phyloP scores from a whole-genome alignment of 2,329 filamentous ascomycete genomes.

The Decorospora gaudefroyi region DNA sequence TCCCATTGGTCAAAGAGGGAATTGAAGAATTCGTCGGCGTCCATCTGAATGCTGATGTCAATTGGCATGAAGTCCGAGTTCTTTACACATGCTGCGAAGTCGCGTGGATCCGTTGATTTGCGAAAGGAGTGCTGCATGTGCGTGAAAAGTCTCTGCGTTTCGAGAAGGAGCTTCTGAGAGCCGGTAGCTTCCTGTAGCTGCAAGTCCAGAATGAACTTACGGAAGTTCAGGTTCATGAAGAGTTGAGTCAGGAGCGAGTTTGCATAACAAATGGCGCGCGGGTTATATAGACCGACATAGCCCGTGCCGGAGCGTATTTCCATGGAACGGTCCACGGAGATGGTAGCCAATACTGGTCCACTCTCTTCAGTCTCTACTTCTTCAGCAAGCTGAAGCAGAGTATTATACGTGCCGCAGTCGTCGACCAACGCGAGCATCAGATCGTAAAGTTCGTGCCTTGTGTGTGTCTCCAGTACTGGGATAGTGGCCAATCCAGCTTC shows the following conservation, averaged over 20 bases:
- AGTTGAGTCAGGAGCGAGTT: constrained; percentile 94
- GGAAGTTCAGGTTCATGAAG: constrained; percentile 92
- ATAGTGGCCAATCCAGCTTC: constrained; percentile 19
- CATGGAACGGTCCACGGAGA: constrained; percentile 63
- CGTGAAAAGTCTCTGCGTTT: constrained; percentile 81
- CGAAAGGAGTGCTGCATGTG: constrained; percentile 82
- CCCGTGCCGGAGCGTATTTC: constrained; percentile 76
- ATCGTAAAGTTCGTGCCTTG: constrained; percentile 47
- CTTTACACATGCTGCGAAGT: constrained; percentile 74
- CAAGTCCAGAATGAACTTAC: constrained; percentile 73
- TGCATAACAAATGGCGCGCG: constrained; percentile 95
- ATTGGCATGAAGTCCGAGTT: constrained; percentile 83
- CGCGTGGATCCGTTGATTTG: constrained; percentile 72
- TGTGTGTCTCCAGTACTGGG: constrained; percentile 45
- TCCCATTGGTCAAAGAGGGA: constrained; percentile 92
- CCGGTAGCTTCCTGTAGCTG: constrained; percentile 59
- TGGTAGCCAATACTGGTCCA: constrained; percentile 64
- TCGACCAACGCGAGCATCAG: constrained; percentile 42
- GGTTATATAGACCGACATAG: constrained; percentile 86
- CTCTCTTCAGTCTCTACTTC: constrained; percentile 25
- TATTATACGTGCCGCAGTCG: constrained; percentile 34
- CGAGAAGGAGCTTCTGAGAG: constrained; percentile 70
- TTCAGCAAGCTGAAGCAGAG: constrained; percentile 35
- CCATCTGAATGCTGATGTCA: constrained; percentile 90
- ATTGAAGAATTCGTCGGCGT: constrained; percentile 97